Evolutionary conservation across 352 stramenopile species (phyloP).

Genomic region (Phytophthora colocasiae): DNA sequence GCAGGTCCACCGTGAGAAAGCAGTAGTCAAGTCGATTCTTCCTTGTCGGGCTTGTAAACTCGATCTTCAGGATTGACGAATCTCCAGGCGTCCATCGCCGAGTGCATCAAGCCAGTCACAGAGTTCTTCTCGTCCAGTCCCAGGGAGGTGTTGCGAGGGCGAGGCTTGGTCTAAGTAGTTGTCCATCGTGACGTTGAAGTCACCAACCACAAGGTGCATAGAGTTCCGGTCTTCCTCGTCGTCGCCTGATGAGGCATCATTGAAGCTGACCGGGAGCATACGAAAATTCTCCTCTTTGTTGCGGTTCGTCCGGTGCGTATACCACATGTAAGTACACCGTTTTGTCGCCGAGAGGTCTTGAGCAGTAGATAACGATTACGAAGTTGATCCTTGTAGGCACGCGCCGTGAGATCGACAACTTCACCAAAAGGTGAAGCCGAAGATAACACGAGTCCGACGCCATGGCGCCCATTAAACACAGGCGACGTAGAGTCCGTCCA

Average conservation of each 20-base stretch:
- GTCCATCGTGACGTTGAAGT: background rate
- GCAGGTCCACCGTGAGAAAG: too few species aligned
- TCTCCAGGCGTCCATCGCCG: constrained; percentile 21
- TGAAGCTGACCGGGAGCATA: constrained; percentile 1
- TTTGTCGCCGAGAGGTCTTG: background rate
- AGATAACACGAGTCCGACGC: constrained; percentile 15
- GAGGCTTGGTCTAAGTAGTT: constrained; percentile 6
- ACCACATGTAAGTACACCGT: constrained; percentile 15
- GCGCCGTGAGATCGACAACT: constrained; percentile 12
- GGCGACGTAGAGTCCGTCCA: constrained; percentile 26
- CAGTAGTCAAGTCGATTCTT: constrained; percentile 1
- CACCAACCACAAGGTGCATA: constrained; percentile 7
- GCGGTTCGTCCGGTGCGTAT: constrained; percentile 22
- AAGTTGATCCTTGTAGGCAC: constrained; percentile 9
- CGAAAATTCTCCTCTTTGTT: constrained; percentile 4
- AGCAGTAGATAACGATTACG: constrained; percentile 28
- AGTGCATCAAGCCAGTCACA: constrained; percentile 16
- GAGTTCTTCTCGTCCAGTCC: constrained; percentile 8
- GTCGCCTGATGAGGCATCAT: background rate
- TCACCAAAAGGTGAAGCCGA: constrained; percentile 13
- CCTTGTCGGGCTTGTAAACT: constrained; percentile 9
- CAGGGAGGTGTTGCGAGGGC: background rate
- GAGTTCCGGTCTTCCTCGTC: background rate
- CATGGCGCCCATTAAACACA: constrained; percentile 20
- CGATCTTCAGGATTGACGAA: constrained; percentile 7